phyloP scores from a whole-genome alignment of 2,329 filamentous ascomycete genomes.

The Diplodia corticola region DNA sequence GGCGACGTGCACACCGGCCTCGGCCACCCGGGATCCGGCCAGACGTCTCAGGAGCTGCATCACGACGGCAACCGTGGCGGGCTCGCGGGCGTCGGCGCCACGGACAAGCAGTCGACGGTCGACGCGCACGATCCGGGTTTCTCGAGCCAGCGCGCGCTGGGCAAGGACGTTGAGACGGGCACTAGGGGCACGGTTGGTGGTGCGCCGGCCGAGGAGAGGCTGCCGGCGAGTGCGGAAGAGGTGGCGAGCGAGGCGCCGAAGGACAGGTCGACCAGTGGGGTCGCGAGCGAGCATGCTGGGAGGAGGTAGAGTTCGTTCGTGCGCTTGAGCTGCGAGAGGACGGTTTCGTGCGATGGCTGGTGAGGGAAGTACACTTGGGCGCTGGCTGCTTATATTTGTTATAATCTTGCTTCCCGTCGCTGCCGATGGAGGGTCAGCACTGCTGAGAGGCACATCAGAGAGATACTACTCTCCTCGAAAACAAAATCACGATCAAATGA shows the following conservation, averaged over 20 bases:
- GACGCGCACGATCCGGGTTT: constrained; percentile 38
- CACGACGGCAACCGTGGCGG: constrained; percentile 50
- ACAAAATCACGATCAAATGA: no score
- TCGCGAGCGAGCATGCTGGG: background rate
- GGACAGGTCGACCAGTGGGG: background rate
- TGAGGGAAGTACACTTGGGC: no score
- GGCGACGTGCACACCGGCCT: constrained; percentile 55
- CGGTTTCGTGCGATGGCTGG: no score
- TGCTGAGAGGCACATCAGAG: no score
- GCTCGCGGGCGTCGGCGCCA: constrained; percentile 47
- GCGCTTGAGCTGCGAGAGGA: no score
- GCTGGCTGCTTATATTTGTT: no score
- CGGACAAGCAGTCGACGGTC: constrained; percentile 27
- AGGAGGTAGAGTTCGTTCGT: no score
- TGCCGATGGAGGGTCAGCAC: no score
- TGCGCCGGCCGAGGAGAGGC: constrained; percentile 37
- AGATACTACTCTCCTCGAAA: no score
- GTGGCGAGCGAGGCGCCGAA: constrained; percentile 31
- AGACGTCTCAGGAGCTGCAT: constrained; percentile 50
- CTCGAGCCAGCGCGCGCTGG: constrained; percentile 41
- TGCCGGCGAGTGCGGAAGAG: constrained; percentile 33
- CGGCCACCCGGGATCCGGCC: constrained; percentile 53
- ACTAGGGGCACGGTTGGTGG: constrained; percentile 35
- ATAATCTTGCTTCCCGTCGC: no score
- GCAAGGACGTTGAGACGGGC: constrained; percentile 37